A percentile compares a stretch with the other conserved stretches of the same genome.
Conservation (phyloP, 176 grass and related monocot species). For the Carex kokanica region DNA sequence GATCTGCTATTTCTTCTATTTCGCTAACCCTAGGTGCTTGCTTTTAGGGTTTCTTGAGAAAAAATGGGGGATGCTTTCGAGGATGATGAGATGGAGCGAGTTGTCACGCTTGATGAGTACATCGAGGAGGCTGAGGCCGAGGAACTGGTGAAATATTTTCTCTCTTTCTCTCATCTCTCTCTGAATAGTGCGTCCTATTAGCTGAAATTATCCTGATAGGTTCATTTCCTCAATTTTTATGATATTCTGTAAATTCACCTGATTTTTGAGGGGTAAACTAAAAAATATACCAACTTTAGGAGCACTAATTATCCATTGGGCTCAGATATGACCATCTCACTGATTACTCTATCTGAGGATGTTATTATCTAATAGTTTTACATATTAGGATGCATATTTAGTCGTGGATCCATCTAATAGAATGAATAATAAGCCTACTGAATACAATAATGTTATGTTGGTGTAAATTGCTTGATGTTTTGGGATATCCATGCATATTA, state of each 20-base stretch:
- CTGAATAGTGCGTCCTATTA: background rate
- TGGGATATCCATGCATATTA: background rate
- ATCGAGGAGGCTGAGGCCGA: conserved; percentile 79
- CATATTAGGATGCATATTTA: background rate
- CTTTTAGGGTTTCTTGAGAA: conserved; percentile 26
- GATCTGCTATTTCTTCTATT: background rate
- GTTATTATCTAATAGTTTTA: background rate
- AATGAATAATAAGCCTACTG: background rate
- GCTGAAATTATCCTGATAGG: background rate
- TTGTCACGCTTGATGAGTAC: conserved; percentile 71
- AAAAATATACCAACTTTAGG: background rate
- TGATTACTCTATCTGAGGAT: background rate
- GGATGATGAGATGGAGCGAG: conserved; percentile 60
- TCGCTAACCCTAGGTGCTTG: background rate
- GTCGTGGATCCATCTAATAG: background rate
- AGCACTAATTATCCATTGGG: background rate
- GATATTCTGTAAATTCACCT: background rate
- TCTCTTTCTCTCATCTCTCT: background rate
- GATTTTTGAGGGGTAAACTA: background rate
- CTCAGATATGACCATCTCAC: background rate
- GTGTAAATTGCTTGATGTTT: background rate
- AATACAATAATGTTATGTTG: background rate
- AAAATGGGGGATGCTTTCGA: conserved; percentile 61
- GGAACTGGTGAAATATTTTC: conserved; percentile 48
- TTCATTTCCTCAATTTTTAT: no score